Evolutionary conservation across 345 rosid genomes (phyloP).

Genomic region (rapeseed (Brassica napus)): DNA sequence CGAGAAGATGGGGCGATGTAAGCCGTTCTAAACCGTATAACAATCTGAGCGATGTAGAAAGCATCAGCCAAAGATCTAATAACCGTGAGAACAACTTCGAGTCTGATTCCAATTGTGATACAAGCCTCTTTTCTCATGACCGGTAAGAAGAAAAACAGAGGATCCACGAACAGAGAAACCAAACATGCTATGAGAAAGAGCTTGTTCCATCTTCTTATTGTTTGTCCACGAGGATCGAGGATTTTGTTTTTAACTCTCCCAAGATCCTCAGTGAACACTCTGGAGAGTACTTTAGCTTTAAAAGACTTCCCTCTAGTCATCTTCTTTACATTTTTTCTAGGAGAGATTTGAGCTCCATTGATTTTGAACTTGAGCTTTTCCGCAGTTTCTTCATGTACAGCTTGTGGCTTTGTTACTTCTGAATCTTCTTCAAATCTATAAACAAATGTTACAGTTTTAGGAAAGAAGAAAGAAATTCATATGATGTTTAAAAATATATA

Average conservation of each 20-base stretch:
- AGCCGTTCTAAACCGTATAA: conserved; percentile 70
- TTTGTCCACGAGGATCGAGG: conserved; percentile 74
- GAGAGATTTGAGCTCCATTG: conserved; percentile 48
- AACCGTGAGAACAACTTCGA: conserved; percentile 61
- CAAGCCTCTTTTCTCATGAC: conserved; percentile 51
- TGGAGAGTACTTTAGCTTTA: conserved; percentile 68
- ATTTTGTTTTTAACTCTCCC: conserved; percentile 61
- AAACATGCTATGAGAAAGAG: conserved; percentile 69
- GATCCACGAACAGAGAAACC: conserved; percentile 79
- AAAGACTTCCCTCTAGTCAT: conserved; percentile 44
- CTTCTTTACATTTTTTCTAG: conserved; percentile 36
- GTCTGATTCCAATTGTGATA: conserved; percentile 56
- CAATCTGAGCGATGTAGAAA: conserved; percentile 71
- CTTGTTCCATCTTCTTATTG: conserved; percentile 67
- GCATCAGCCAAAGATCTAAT: conserved; percentile 71
- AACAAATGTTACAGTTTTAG: too few species aligned
- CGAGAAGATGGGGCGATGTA: conserved; percentile 88
- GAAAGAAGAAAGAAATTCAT: not conserved
- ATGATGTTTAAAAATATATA: not conserved
- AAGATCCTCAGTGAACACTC: conserved; percentile 78
- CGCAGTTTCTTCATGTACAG: conserved; percentile 46
- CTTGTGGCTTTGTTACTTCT: conserved; percentile 46
- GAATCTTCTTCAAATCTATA: conserved; percentile 63
- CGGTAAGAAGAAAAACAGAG: conserved; percentile 77
- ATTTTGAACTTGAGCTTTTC: conserved; percentile 49